phyloP scores from a whole-genome alignment of 78 protist genomes.

The Dictyostelium purpureum region DNA sequence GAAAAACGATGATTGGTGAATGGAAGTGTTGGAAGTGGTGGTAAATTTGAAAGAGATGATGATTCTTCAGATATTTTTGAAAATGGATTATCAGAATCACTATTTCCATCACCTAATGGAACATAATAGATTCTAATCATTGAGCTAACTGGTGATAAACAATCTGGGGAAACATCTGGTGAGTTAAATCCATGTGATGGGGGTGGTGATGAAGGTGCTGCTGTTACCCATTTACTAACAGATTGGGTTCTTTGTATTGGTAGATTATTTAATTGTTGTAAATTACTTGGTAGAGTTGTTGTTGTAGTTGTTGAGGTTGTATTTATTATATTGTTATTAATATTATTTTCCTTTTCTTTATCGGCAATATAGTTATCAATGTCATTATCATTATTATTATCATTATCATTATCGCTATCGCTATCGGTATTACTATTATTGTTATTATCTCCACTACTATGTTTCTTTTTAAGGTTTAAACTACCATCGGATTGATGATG shows the following conservation, averaged over 20 bases:
- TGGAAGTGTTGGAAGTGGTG: neutral
- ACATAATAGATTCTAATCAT: constrained; percentile 57
- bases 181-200: neutral
- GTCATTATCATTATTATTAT: neutral
- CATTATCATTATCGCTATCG: neutral
- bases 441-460: neutral
- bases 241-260: neutral
- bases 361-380: too few relatives aligned
- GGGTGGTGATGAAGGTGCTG: constrained; percentile 73
- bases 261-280: neutral
- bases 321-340: neutral
- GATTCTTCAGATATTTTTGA: neutral
- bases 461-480: too few relatives aligned
- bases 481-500: too few relatives aligned
- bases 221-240: constrained; percentile 55
- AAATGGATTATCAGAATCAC: neutral
- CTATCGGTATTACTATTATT: neutral
- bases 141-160: constrained; percentile 60
- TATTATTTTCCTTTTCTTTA: neutral
- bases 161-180: constrained; percentile 49
- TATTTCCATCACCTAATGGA: neutral
- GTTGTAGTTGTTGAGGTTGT: neutral
- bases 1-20: neutral
- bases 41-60: neutral
- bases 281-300: neutral